These are phyloP conservation scores for Eucalyptus polyanthemos DNA, from an alignment of 345 rosid genomes.

Conservation along the genomic window DNA sequence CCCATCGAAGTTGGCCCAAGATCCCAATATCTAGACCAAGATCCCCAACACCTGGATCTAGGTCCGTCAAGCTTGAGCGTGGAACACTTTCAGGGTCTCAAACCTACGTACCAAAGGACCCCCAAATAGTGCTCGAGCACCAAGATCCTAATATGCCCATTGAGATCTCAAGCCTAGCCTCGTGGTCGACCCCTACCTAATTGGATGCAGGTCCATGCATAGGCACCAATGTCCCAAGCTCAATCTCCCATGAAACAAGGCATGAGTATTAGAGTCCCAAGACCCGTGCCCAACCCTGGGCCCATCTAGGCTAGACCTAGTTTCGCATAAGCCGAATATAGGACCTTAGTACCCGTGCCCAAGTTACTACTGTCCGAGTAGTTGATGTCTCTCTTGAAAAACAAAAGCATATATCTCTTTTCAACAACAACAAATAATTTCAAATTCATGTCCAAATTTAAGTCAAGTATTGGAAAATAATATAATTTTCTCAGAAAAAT, in stretches of 20 bases:
- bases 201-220: neutral
- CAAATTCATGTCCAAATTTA: too few relatives aligned
- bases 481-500: too few relatives aligned
- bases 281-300: neutral
- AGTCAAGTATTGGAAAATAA: too few relatives aligned
- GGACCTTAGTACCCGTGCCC: too few relatives aligned
- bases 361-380: too few relatives aligned
- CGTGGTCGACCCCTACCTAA: fast-evolving
- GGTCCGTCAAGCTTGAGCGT: neutral
- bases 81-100: neutral
- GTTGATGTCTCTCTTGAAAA: neutral
- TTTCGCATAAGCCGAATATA: fast-evolving
- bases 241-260: neutral
- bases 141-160: neutral
- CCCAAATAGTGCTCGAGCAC: neutral
- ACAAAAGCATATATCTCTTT: fast-evolving
- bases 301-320: neutral
- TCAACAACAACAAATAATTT: too few relatives aligned
- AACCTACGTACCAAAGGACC: fast-evolving
- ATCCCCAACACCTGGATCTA: fast-evolving
- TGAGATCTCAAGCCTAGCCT: neutral
- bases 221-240: neutral
- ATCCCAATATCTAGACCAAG: too few relatives aligned
- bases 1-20: neutral
- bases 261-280: neutral